Evolutionary conservation across 768 basidiomycete species (phyloP), one percentile per base, ranked within the genome.

Genomic region (Agaricus bisporus): DNA sequence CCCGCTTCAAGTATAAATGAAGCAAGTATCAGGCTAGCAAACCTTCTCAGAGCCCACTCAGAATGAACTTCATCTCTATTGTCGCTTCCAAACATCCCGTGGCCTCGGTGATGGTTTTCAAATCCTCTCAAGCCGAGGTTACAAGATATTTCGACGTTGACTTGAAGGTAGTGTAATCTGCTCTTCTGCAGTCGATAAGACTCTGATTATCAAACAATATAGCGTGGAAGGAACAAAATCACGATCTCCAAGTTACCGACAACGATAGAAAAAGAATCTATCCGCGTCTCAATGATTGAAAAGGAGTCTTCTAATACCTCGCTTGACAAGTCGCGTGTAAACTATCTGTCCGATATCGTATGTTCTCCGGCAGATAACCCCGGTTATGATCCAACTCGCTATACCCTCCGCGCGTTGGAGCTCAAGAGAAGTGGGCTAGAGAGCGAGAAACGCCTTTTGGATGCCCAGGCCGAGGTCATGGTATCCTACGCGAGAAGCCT

Each of bases 51-150:
- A 2, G 10, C 12, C 22, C 28, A 28, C 14, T n/a, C 12, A n/a
- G 4, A 8, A 48, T 50, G 51, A 45, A 44, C 22, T 38, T 32
- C 20, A 47, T 48, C 26, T 37, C n/a, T 10, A 54, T 54, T 14
- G 44, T 41, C 12, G 76, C 75, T 17, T 61, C 70, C 14, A 73
- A 77, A 0, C 65, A 73, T 51, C 64, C 76, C 1, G 73, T 85
- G 57, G 74, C 79, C 57, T 75, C 78, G 12, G 78, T 81, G 1
- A 81, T 80, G 1, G 69, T 84, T 38, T 81, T 80, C 67, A 80
- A 78, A 61, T 78, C 78, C 8, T 67, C 67, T 51, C 78, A 73
- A 55, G 83, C 82, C 1, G 80, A 85, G 60, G 65, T 85, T 15
- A 75, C 77, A 28, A 75, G 82, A 12, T 67, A 66, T 0, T 81